These are phyloP conservation scores for Staphylotrichum tortipilum DNA, from an alignment of 495 filamentous ascomycete genomes.

Conservation along the genomic window DNA sequence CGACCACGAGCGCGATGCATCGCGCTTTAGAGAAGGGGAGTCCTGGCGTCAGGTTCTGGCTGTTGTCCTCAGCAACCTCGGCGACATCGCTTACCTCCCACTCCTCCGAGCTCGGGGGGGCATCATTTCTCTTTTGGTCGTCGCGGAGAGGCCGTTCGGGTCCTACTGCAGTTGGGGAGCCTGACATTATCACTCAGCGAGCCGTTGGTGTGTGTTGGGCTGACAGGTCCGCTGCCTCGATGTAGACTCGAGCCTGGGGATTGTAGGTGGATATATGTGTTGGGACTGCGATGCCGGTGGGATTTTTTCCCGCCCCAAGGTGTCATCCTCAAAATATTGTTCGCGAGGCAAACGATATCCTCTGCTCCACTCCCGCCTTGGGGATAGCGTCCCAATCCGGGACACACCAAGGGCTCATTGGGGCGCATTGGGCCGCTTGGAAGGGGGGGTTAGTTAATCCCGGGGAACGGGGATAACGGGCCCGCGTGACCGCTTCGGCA, in stretches of 20 bases:
- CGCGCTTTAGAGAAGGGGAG: slow-evolving; percentile 38
- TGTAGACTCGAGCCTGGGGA: not conserved
- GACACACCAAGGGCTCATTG: not conserved
- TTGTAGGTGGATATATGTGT: not conserved
- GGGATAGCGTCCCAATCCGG: slow-evolving; percentile 1
- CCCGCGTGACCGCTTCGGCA: no score
- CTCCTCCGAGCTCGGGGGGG: slow-evolving; percentile 14
- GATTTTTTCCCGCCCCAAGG: no score
- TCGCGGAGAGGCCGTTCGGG: not conserved
- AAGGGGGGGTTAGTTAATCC: not conserved
- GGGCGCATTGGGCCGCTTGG: no score
- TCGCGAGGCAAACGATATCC: slow-evolving; percentile 8
- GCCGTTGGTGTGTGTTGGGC: no score
- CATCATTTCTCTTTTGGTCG: not conserved
- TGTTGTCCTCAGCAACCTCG: not conserved
- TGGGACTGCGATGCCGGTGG: not conserved
- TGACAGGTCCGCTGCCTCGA: not conserved
- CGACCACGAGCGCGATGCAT: slow-evolving; percentile 40
- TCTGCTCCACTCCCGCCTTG: slow-evolving; percentile 7
- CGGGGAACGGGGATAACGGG: not conserved
- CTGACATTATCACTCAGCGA: not conserved
- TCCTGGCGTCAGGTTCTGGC: slow-evolving; percentile 11
- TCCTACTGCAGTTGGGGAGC: not conserved
- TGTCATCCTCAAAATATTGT: not conserved
- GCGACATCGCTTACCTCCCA: slow-evolving; percentile 13